A percentile compares a stretch with the other conserved stretches of the same genome.
Conservation (phyloP, 495 filamentous ascomycete species). For the Aspergillus taichungensis region DNA sequence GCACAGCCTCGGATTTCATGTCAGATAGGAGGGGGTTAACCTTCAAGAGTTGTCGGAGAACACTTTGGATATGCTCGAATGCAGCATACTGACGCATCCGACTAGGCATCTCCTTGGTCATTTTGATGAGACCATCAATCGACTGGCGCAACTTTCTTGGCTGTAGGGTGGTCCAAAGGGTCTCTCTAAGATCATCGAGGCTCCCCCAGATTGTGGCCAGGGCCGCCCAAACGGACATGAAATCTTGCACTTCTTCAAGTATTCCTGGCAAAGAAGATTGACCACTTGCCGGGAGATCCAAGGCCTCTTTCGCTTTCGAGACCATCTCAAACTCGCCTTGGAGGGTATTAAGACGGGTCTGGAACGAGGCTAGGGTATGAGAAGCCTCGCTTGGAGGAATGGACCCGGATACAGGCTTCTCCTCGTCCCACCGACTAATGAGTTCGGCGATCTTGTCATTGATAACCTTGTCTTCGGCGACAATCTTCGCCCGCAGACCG, state of each 20-base stretch:
- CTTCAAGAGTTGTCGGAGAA: slow-evolving; percentile 80
- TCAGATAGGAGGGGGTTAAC: slow-evolving; percentile 81
- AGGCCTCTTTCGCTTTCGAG: slow-evolving; percentile 87
- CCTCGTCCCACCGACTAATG: slow-evolving; percentile 78
- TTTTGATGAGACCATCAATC: slow-evolving; percentile 86
- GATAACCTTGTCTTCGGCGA: slow-evolving; percentile 86
- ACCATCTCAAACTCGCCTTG: slow-evolving; percentile 89
- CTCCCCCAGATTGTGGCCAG: slow-evolving; percentile 95
- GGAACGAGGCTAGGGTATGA: slow-evolving; percentile 68
- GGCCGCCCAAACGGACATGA: slow-evolving; percentile 95
- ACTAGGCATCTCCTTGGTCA: slow-evolving; percentile 99
- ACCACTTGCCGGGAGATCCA: slow-evolving; percentile 72
- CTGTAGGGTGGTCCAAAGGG: slow-evolving; percentile 85
- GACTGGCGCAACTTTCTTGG: slow-evolving; percentile 82
- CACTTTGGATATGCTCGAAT: slow-evolving; percentile 92
- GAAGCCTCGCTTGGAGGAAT: slow-evolving; percentile 83
- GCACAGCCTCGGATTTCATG: slow-evolving; percentile 92
- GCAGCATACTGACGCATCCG: slow-evolving; percentile 98
- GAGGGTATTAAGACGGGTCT: slow-evolving; percentile 68
- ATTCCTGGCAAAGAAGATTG: slow-evolving; percentile 72
- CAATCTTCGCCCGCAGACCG: slow-evolving; percentile 89
- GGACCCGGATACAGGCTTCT: slow-evolving; percentile 92
- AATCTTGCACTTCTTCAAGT: slow-evolving; percentile 95
- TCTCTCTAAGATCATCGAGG: slow-evolving; percentile 85
- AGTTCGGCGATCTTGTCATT: slow-evolving; percentile 77